Percentiles rank a stretch among this genome's conserved stretches.
These are phyloP conservation scores for Jaminaea rosea DNA, from an alignment of 1,284 basidiomycete genomes.

Conservation along the genomic window DNA sequence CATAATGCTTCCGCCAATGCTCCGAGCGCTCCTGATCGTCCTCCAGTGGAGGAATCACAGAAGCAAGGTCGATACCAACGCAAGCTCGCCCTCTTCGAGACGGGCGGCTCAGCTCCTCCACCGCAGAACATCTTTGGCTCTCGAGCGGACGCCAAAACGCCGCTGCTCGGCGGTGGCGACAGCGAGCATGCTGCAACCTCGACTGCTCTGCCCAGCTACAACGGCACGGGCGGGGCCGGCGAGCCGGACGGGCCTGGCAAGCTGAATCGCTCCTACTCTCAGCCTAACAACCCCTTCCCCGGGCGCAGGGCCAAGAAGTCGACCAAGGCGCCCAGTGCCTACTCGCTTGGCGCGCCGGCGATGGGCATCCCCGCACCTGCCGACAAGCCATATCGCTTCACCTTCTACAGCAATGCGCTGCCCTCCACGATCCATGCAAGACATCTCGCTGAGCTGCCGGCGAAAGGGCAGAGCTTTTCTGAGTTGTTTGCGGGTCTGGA, in stretches of 20 bases:
- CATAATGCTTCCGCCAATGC: slow-evolving; percentile 15
- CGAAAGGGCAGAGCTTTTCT: slow-evolving; percentile 84
- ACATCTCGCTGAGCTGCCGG: slow-evolving; percentile 83
- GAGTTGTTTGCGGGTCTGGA: slow-evolving; percentile 68
- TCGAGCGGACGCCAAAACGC: slow-evolving; percentile 40
- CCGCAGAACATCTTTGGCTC: slow-evolving; percentile 7
- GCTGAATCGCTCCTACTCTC: not conserved
- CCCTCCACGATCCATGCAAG: slow-evolving; percentile 90
- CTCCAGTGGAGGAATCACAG: not conserved
- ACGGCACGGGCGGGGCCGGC: too few species aligned
- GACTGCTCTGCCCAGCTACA: not conserved
- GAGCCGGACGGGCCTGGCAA: not conserved
- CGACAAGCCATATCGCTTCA: slow-evolving; percentile 81
- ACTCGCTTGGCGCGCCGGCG: not conserved
- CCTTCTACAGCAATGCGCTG: slow-evolving; percentile 91
- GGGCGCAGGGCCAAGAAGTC: not conserved
- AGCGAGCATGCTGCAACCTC: not conserved
- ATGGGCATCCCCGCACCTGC: not conserved
- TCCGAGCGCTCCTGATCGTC: too few species aligned
- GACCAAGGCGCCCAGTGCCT: not conserved
- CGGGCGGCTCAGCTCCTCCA: slow-evolving; percentile 48
- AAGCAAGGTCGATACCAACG: slow-evolving; percentile 53
- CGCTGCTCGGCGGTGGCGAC: slow-evolving; percentile 42
- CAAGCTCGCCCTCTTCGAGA: slow-evolving; percentile 87
- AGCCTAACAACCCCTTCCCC: not conserved